Base-by-base conservation (phyloP, 2,329 filamentous ascomycete species). In the Hypomyces rosellus region DNA sequence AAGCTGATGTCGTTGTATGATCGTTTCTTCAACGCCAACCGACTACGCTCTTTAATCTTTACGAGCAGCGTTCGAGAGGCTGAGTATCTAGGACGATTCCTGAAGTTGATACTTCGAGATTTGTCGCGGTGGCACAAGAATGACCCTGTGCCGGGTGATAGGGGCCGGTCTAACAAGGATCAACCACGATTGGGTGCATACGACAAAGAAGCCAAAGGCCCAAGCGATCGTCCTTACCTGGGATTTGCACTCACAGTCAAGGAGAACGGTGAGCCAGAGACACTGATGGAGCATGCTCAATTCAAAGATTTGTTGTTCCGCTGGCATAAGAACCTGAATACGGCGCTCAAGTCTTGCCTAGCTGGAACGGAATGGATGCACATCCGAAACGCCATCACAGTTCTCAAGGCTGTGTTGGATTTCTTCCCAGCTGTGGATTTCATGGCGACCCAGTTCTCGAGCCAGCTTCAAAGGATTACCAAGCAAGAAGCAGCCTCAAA, bases 291-390 rank as follows among this genome's bases (percentile, higher is more conserved):
- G 50, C 93, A 89, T 65, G 88, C 91, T 56, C 84, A 89, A 49
- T 99, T 95, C 73, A 85, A 89, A 45, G 85, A 88, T 58, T 72
- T 95, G 47, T 75, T 96, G 33, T 93, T 87, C 73, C 87, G 88
- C 59, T 97, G 92, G 90, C 95, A 99, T 67, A 84, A 86, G 60
- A 83, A 87, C 55, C 72, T 99, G 40, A 87, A 86, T 59, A 80
- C 74, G 45, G 89, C 92, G 2, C 74, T 99, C 49, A 91, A 90
- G 64, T 79, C 80, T 36, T 96, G 92, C 64, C 76, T 99, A 43
- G 82, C 82, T 15, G 85, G 86, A 25, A 84, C 81, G 33, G 92
- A 97, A 68, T 99, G 93, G 80, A 96, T 96, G 86, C 91, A 96
- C 66, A 95, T 97, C 64, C 85, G 92, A 49, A 99, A 99, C 65